phyloP scores from a whole-genome alignment of 2,329 filamentous ascomycete species.

The Raffaelea albimanens region DNA sequence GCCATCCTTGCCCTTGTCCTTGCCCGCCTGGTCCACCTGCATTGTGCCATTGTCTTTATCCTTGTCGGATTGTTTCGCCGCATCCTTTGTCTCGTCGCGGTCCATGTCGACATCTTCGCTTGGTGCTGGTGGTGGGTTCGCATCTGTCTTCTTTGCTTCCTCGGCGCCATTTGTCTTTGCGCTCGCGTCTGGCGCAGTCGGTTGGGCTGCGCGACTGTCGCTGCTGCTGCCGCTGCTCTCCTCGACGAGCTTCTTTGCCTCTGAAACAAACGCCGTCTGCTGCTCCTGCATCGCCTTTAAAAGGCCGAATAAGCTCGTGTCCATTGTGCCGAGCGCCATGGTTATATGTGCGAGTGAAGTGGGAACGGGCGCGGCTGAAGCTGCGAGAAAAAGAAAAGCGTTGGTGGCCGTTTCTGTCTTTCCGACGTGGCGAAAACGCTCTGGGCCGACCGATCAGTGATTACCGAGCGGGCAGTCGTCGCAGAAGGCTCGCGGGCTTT shows the following conservation, averaged over 20 bases:
- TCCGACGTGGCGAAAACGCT: too few relatives aligned
- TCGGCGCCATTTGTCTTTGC: too few relatives aligned
- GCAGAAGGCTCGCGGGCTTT: too few relatives aligned
- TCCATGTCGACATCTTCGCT: not conserved
- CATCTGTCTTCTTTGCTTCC: too few relatives aligned
- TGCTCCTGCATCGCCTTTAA: slow-evolving; percentile 9
- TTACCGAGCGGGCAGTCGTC: too few relatives aligned
- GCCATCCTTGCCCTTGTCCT: not conserved
- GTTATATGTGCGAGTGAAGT: too few relatives aligned
- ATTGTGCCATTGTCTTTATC: not conserved
- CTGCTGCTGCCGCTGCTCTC: too few relatives aligned
- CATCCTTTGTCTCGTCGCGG: not conserved
- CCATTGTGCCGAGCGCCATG: slow-evolving; percentile 7
- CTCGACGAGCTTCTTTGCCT: slow-evolving; percentile 2
- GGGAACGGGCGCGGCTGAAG: not conserved
- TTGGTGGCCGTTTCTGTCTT: too few relatives aligned
- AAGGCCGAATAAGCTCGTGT: slow-evolving; percentile 6
- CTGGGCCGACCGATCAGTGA: too few relatives aligned
- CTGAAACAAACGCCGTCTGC: slow-evolving; percentile 2
- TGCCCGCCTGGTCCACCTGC: not conserved
- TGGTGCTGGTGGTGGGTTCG: not conserved
- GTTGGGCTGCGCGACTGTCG: too few relatives aligned
- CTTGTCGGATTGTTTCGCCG: not conserved
- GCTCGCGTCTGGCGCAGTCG: too few relatives aligned
- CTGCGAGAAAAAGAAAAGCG: not conserved